Evolutionary conservation across 2,329 filamentous ascomycete species (phyloP), one percentile per base, ranked within the genome.

Genomic region (Ambrosiella cleistominuta): DNA sequence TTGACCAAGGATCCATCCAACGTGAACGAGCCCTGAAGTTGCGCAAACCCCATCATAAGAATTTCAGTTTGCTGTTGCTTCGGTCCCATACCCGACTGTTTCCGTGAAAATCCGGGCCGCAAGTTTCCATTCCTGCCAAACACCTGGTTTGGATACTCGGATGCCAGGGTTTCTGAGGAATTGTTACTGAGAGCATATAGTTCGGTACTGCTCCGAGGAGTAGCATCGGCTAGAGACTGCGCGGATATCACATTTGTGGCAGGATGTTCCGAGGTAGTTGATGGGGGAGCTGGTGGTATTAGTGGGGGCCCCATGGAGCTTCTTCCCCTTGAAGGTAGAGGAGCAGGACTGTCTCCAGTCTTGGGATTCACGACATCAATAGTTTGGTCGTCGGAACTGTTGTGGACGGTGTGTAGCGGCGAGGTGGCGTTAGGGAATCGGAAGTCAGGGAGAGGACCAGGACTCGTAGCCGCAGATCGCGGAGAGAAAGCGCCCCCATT

Each of bases 31-130:
- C 93, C 93, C 69, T 88, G 86, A 1, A 97, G 81, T 65, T 98
- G 93, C 2, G 88, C 91, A 70, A 95, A 98, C 0, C 90, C 93
- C 93, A 98, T 98, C 82, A 98, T 94, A 57, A 98, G 72, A 1
- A 85, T 83, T 67, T 97, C 90, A 0, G 87, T 82, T 44, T 74
- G 68, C 45, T 27, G 27, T 27, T 73, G 67, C 52, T 72, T 71
- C 62, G 72, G 70, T 65, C 69, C 61, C 68, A 65, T 57, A 76
- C 65, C 56, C 36, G 77, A 75, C 61, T 70, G 71, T 54, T 72
- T 71, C 59, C 77, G 72, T 12, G 75, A 65, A 62, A 78, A 73
- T 1, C 70, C 66, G 36, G 76, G 72, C 35, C 71, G 68, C 13
- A 65, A 65, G 35, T 53, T 47, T 11, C 66, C 61, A 2, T 65